These are phyloP conservation scores for Cicer yamashitae DNA, from an alignment of 306 rosid genomes.

Conservation along the genomic window DNA sequence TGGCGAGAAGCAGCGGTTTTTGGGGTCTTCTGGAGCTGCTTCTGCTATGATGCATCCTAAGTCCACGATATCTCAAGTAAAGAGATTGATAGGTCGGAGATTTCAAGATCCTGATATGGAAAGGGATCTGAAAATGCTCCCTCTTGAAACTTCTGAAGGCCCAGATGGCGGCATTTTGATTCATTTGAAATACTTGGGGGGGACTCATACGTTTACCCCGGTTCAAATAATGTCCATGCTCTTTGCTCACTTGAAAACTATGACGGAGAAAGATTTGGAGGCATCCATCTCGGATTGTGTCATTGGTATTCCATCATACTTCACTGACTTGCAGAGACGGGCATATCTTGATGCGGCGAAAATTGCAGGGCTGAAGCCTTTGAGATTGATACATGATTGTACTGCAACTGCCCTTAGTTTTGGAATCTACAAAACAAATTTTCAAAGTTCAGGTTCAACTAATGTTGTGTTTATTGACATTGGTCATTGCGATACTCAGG, in stretches of 20 bases:
- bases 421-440: conserved; percentile 86
- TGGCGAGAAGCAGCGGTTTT: conserved; percentile 93
- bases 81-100: conserved; percentile 83
- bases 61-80: conserved; percentile 84
- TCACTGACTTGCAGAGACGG: conserved; percentile 82
- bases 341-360: conserved; percentile 81
- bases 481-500: conserved; percentile 96
- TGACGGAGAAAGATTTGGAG: conserved; percentile 72
- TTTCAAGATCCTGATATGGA: conserved; percentile 63
- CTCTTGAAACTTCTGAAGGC: conserved; percentile 75
- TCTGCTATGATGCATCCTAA: conserved; percentile 86
- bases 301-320: conserved; percentile 88
- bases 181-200: conserved; percentile 67
- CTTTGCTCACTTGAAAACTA: conserved; percentile 79
- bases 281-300: conserved; percentile 78
- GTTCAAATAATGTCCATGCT: conserved; percentile 93
- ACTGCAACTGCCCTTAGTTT: conserved; percentile 97
- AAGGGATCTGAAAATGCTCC: conserved; percentile 65
- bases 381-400: conserved; percentile 91
- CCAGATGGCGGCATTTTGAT: conserved; percentile 81
- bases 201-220: conserved; percentile 66
- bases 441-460: conserved; percentile 50
- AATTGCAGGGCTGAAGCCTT: conserved; percentile 85
- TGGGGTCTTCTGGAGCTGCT: conserved; percentile 94
- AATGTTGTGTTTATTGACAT: conserved; percentile 85